Evolutionary conservation across 345 rosid species (phyloP).

Genomic region (Euphorbia peplus): DNA sequence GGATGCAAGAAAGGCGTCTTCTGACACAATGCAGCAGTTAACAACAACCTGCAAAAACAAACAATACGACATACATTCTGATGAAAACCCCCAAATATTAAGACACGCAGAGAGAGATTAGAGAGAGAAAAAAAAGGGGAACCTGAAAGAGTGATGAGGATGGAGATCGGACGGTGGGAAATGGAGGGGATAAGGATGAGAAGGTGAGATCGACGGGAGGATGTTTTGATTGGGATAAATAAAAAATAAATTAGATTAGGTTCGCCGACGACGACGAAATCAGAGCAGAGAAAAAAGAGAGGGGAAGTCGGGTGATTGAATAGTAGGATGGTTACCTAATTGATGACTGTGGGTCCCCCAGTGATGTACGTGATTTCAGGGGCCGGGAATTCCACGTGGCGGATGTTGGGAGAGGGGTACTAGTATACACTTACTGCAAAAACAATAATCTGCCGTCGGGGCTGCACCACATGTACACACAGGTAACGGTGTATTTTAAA

Average conservation of each 20-base stretch:
- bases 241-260: conserved; percentile 18
- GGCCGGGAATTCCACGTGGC: conserved; percentile 19
- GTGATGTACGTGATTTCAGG: background rate
- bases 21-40: conserved; percentile 1
- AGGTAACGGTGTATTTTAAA: too few relatives aligned
- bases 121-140: background rate
- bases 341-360: conserved; percentile 27
- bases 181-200: conserved; percentile 17
- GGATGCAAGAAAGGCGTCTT: conserved; percentile 15
- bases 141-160: conserved; percentile 30
- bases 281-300: conserved; percentile 11
- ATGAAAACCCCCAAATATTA: conserved; percentile 17
- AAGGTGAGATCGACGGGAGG: conserved; percentile 10
- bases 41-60: background rate
- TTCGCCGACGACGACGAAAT: conserved; percentile 41
- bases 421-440: background rate
- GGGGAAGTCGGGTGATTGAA: background rate
- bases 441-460: conserved; percentile 16
- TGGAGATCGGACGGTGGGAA: conserved; percentile 50
- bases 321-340: conserved; percentile 7
- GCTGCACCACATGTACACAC: background rate
- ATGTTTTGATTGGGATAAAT: conserved; percentile 6
- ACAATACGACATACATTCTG: conserved; percentile 18
- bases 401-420: background rate
- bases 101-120: background rate